phyloP scores from a whole-genome alignment of 306 rosid species.

The Purshia tridentata region DNA sequence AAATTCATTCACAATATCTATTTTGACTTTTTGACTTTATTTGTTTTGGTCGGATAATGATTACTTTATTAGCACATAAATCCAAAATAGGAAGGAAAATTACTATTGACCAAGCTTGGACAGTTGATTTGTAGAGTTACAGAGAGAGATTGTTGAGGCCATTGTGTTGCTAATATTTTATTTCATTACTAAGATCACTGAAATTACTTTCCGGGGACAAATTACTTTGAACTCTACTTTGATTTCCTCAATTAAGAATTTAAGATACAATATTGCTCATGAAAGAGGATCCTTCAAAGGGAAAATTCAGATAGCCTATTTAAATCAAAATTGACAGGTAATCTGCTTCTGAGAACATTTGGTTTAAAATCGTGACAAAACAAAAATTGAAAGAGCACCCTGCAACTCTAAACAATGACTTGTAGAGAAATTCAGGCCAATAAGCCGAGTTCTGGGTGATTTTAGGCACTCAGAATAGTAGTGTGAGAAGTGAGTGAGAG shows the following conservation, averaged over 20 bases:
- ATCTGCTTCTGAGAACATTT: neutral
- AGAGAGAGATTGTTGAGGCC: too few relatives aligned
- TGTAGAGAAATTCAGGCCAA: neutral
- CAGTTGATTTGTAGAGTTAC: too few relatives aligned
- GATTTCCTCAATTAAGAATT: neutral
- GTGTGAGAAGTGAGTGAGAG: neutral
- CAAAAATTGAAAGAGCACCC: neutral
- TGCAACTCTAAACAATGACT: neutral
- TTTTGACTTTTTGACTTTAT: neutral
- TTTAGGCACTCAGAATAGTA: neutral
- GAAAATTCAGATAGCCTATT: neutral
- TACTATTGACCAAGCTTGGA: too few relatives aligned
- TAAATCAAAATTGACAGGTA: neutral
- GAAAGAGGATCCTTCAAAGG: neutral
- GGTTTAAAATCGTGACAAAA: neutral
- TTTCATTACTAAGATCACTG: neutral
- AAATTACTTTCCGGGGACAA: too few relatives aligned
- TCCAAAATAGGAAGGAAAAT: too few relatives aligned
- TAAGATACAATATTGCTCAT: neutral
- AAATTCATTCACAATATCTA: too few relatives aligned
- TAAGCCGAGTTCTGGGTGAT: neutral
- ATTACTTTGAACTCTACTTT: neutral
- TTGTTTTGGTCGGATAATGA: too few relatives aligned
- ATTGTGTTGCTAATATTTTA: neutral
- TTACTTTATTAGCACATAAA: too few relatives aligned